Evolutionary conservation across 176 grass and related monocot species (phyloP).

Genomic region (Raddia distichophylla): DNA sequence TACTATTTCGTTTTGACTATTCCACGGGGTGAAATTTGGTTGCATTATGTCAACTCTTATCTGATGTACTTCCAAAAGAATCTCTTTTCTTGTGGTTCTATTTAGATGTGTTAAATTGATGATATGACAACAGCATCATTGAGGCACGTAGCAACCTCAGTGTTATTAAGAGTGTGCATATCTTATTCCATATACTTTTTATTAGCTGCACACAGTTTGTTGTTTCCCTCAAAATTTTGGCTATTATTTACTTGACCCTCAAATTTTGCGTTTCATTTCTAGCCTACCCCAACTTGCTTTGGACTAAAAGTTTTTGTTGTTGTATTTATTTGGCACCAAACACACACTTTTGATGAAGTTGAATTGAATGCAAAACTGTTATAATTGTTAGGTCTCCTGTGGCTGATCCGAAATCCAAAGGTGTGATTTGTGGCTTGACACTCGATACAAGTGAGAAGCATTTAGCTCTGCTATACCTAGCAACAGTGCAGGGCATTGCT

Average conservation of each 20-base stretch:
- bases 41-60: conserved; percentile 1
- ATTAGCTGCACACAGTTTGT: background rate
- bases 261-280: no score
- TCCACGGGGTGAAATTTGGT: conserved; percentile 8
- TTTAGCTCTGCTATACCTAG: conserved; percentile 84
- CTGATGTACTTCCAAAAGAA: background rate
- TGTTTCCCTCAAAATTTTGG: background rate
- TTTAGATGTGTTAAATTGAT: background rate
- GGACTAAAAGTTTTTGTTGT: no score
- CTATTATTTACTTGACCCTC: no score
- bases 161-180: conserved; percentile 6
- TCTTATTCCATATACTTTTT: background rate
- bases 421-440: conserved; percentile 84
- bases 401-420: conserved; percentile 96
- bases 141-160: background rate
- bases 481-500: conserved; percentile 90
- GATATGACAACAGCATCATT: background rate
- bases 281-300: no score
- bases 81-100: conserved; percentile 5
- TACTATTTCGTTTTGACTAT: background rate
- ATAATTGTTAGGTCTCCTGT: conserved; percentile 68
- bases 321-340: background rate
- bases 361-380: conserved; percentile 21
- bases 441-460: conserved; percentile 86
- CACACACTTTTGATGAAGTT: background rate